Conservation (phyloP, 768 basidiomycete species). For the Leccinum broughii region DNA sequence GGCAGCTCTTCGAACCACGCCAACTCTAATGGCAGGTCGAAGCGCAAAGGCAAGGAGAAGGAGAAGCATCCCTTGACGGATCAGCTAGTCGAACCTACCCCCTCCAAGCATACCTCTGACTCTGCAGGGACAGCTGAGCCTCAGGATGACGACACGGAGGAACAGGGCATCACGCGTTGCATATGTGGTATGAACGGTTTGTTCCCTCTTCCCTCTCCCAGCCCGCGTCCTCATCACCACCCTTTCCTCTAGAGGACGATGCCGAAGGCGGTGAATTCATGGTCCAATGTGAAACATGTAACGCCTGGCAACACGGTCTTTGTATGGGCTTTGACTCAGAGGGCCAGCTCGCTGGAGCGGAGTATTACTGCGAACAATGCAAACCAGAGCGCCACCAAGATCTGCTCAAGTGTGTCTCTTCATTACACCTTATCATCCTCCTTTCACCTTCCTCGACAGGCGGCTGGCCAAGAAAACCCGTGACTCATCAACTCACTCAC, state of each 20-base stretch:
- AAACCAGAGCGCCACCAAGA: conserved; percentile 83
- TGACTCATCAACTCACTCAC: conserved; percentile 64
- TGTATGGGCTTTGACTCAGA: conserved; percentile 93
- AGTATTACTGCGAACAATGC: conserved; percentile 95
- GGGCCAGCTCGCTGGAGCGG: conserved; percentile 69
- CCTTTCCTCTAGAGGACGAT: conserved; percentile 58
- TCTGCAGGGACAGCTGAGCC: conserved; percentile 37
- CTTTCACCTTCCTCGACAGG: conserved; percentile 39
- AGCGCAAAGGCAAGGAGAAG: conserved; percentile 69
- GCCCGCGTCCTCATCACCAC: conserved; percentile 25
- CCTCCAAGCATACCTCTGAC: conserved; percentile 31
- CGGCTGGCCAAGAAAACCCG: conserved; percentile 63
- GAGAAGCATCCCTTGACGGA: conserved; percentile 45
- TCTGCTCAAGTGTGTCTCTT: conserved; percentile 68
- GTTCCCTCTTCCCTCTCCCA: conserved; percentile 27
- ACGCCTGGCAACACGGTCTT: conserved; percentile 96
- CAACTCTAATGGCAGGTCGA: conserved; percentile 44
- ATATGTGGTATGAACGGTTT: conserved; percentile 81
- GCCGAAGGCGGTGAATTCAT: conserved; percentile 91
- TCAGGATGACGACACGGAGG: conserved; percentile 49
- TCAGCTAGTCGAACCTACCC: conserved; percentile 29
- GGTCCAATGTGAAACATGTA: conserved; percentile 96
- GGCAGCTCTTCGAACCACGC: conserved; percentile 31
- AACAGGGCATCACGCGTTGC: conserved; percentile 72
- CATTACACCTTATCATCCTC: conserved; percentile 16